phyloP scores from a whole-genome alignment of 148 eudicot species.

The Rhododendron williamsianum region DNA sequence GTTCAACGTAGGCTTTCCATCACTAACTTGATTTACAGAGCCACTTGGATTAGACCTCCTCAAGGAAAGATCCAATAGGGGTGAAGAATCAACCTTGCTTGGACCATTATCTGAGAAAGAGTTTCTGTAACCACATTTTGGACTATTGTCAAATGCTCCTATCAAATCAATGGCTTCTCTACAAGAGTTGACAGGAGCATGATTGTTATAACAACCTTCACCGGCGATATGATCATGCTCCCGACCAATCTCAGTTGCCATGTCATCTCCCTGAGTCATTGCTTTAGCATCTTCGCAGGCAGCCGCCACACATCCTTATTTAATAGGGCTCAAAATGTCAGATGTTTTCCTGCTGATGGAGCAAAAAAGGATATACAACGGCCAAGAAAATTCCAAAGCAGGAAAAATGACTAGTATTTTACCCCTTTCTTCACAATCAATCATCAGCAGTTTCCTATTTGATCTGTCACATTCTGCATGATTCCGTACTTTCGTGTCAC shows the following conservation, averaged over 20 bases:
- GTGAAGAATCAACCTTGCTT: conserved; percentile 39
- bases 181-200: conserved; percentile 23
- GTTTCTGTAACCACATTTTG: conserved; percentile 20
- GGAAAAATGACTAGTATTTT: conserved; percentile 5
- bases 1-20: conserved; percentile 43
- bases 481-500: conserved; percentile 19
- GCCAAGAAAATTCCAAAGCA: background rate
- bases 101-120: conserved; percentile 24
- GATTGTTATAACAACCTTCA: conserved; percentile 24
- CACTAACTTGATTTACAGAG: conserved; percentile 33
- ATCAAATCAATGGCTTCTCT: conserved; percentile 73
- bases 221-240: conserved; percentile 20
- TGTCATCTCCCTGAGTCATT: conserved; percentile 22
- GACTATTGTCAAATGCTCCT: conserved; percentile 55
- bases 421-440: conserved; percentile 27
- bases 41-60: conserved; percentile 49
- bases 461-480: conserved; percentile 22
- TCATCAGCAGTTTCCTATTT: conserved; percentile 18
- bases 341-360: background rate
- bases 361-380: background rate
- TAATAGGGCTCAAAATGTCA: conserved; percentile 2
- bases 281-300: conserved; percentile 21
- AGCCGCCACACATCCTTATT: conserved; percentile 28
- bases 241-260: conserved; percentile 13
- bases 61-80: conserved; percentile 69